Conservation (phyloP, 2,329 filamentous ascomycete genomes). For the Escovopsis sp. region DNA sequence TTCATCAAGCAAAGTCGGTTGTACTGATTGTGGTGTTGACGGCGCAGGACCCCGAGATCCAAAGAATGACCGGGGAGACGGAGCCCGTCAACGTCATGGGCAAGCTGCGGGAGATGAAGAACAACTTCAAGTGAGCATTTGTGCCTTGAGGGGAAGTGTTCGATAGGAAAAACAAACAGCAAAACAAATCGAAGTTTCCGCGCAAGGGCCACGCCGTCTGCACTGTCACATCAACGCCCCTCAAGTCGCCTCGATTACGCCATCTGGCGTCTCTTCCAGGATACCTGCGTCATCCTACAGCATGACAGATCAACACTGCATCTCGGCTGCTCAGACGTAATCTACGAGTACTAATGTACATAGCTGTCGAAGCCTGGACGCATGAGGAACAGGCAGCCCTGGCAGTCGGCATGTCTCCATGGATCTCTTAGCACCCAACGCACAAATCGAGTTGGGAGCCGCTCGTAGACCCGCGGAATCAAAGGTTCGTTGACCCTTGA, state of each 20-base stretch:
- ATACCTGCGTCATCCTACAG: no score
- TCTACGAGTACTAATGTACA: no score
- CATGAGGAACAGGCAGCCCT: no score
- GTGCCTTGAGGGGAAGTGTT: not conserved
- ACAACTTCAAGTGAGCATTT: conserved; percentile 46
- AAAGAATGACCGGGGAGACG: conserved; percentile 68
- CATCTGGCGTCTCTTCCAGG: no score
- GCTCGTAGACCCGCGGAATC: conserved; percentile 18
- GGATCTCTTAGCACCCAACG: conserved; percentile 18
- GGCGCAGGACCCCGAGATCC: conserved; percentile 61
- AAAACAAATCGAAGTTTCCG: no score
- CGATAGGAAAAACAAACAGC: not conserved
- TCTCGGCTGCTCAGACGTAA: no score
- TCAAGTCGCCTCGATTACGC: no score
- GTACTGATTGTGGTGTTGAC: not conserved
- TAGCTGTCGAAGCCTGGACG: no score
- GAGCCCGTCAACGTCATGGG: conserved; percentile 75
- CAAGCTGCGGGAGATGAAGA: conserved; percentile 82
- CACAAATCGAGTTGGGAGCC: conserved; percentile 11
- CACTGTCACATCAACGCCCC: no score
- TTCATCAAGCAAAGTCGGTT: no score
- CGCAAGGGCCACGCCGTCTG: no score
- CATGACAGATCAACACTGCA: no score
- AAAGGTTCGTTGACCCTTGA: conserved; percentile 9
- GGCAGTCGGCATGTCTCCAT: conserved; percentile 31